These are phyloP conservation scores for Cinnamomum chago DNA, from an alignment of 164 flowering plant species.

Conservation along the genomic window DNA sequence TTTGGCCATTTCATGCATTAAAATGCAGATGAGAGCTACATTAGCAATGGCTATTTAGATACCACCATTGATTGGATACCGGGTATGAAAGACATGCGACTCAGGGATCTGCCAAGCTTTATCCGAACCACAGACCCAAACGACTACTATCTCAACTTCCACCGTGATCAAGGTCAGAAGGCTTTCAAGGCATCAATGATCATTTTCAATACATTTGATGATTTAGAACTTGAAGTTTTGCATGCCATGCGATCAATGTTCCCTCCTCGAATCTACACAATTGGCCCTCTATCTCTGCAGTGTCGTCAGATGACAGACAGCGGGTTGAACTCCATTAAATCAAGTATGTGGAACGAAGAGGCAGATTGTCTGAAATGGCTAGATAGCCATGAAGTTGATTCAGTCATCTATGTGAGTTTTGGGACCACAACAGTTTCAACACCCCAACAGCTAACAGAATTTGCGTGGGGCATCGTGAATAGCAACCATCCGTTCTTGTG, in stretches of 20 bases:
- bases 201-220: slow-evolving; percentile 9
- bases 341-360: slow-evolving; percentile 22
- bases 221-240: neutral
- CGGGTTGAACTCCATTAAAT: neutral
- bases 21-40: neutral
- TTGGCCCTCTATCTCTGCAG: neutral
- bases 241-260: neutral
- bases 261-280: neutral
- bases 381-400: slow-evolving; percentile 10
- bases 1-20: neutral
- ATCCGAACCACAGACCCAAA: neutral
- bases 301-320: neutral
- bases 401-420: slow-evolving; percentile 27
- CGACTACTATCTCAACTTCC: slow-evolving; percentile 2
- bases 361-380: slow-evolving; percentile 20
- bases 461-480: slow-evolving; percentile 36
- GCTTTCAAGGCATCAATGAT: neutral
- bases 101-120: slow-evolving; percentile 2
- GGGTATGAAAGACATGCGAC: slow-evolving; percentile 4
- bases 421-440: slow-evolving; percentile 24
- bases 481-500: slow-evolving; percentile 23
- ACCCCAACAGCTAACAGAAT: slow-evolving; percentile 18
- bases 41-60: slow-evolving; percentile 4
- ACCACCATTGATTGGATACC: slow-evolving; percentile 7
- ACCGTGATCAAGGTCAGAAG: neutral